Percentiles rank a stretch among this genome's conserved stretches.
Conservation (phyloP, 148 eudicot species). For the Polygonum aviculare region DNA sequence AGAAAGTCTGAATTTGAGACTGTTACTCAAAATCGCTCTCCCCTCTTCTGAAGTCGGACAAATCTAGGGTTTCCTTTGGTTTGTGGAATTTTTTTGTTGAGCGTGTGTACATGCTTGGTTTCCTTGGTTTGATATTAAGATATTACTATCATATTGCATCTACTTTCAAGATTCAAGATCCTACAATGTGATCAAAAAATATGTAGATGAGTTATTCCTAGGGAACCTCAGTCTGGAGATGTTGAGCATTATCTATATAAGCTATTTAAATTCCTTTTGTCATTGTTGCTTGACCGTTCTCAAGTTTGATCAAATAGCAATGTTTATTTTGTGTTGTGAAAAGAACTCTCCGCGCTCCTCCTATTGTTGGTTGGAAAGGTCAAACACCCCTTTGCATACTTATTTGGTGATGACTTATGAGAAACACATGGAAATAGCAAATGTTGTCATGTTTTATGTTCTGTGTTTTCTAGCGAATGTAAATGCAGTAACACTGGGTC, state of each 20-base stretch:
- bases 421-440: not conserved
- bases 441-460: not conserved
- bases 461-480: not conserved
- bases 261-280: too few relatives aligned
- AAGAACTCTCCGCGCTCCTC: not conserved
- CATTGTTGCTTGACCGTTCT: too few relatives aligned
- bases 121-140: too few relatives aligned
- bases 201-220: too few relatives aligned
- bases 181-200: too few relatives aligned
- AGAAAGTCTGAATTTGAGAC: not conserved
- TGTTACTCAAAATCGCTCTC: not conserved
- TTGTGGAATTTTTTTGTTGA: conserved; percentile 4
- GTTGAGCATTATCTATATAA: too few relatives aligned
- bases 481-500: not conserved
- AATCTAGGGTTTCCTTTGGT: conserved; percentile 22
- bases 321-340: not conserved
- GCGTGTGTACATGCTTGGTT: not conserved
- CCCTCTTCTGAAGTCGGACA: not conserved
- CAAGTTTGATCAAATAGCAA: too few relatives aligned
- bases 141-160: too few relatives aligned
- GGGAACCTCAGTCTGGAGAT: too few relatives aligned
- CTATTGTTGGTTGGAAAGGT: not conserved
- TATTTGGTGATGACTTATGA: not conserved
- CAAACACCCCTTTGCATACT: not conserved
- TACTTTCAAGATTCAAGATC: too few relatives aligned